A percentile compares a stretch with the other conserved stretches of the same genome.
These are phyloP conservation scores for Beverwykella pulmonaria DNA, from an alignment of 495 filamentous ascomycete species.

Conservation along the genomic window DNA sequence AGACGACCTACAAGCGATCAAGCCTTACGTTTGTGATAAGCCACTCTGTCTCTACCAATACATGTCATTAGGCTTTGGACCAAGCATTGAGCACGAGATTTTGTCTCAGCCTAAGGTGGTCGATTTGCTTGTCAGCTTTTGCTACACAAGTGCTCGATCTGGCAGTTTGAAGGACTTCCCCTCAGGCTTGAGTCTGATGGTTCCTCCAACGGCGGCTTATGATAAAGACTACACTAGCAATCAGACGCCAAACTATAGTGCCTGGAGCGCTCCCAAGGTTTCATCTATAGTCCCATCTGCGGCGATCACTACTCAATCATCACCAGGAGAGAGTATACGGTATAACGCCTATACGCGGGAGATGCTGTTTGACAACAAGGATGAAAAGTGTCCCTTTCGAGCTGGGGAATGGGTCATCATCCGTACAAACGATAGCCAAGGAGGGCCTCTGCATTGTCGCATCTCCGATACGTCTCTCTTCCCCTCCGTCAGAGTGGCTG, in stretches of 20 bases:
- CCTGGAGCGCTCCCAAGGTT: neutral
- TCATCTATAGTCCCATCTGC: neutral
- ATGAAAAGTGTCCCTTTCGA: conserved; percentile 45
- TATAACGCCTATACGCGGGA: conserved; percentile 48
- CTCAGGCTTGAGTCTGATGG: conserved; percentile 65
- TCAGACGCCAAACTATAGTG: neutral
- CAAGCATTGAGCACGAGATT: conserved; percentile 84
- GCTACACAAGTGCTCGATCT: conserved; percentile 62
- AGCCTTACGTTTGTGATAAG: conserved; percentile 85
- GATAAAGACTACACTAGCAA: conserved; percentile 6
- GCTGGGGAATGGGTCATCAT: conserved; percentile 65
- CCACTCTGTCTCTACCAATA: conserved; percentile 88
- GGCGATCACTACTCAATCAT: neutral
- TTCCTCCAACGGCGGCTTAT: conserved; percentile 52
- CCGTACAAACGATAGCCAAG: conserved; percentile 13
- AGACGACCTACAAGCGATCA: conserved; percentile 79
- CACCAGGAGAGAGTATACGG: conserved; percentile 20
- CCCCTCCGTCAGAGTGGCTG: conserved; percentile 41
- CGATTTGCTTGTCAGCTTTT: conserved; percentile 82
- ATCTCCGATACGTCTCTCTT: conserved; percentile 47
- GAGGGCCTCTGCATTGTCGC: conserved; percentile 48
- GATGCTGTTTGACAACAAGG: conserved; percentile 46
- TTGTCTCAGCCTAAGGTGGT: conserved; percentile 78
- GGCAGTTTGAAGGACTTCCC: conserved; percentile 64
- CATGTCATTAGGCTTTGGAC: conserved; percentile 83